A percentile compares a stretch with the other conserved stretches of the same genome.
Conservation (phyloP, 495 filamentous ascomycete genomes). For the Neurospora sp. region DNA sequence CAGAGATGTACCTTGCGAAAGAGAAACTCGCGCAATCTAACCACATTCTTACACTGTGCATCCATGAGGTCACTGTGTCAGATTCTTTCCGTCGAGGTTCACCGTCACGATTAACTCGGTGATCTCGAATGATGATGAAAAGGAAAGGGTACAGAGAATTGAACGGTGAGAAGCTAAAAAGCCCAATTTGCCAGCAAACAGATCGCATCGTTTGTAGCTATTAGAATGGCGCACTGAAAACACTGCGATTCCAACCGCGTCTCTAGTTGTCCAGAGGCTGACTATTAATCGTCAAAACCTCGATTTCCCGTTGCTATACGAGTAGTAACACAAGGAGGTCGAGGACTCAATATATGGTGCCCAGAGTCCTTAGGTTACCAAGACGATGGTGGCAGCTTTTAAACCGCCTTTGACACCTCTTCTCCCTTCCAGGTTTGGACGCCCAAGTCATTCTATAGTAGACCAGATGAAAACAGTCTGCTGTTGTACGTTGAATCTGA, state of each 20-base stretch:
- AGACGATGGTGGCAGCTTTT: background rate
- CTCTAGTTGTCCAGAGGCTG: background rate
- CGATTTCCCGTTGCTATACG: background rate
- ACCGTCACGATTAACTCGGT: background rate
- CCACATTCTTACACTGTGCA: conserved; percentile 6
- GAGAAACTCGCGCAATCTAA: background rate
- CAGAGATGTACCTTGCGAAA: background rate
- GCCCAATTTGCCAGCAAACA: background rate
- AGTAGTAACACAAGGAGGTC: background rate
- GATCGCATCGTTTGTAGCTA: background rate
- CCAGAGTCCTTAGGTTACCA: background rate
- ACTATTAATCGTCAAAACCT: background rate
- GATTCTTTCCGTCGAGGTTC: background rate
- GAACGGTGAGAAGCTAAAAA: background rate
- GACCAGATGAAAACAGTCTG: background rate
- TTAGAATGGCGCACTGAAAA: background rate
- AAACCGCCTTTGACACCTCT: background rate
- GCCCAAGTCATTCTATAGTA: background rate
- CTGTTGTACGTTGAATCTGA: background rate
- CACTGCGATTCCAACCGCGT: background rate
- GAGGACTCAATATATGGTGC: background rate
- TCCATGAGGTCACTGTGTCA: conserved; percentile 11
- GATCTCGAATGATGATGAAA: background rate
- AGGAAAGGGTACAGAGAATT: background rate
- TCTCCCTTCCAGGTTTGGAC: background rate